Base-by-base conservation (phyloP, 495 filamentous ascomycete species). In the Tuber microsphaerosporum region DNA sequence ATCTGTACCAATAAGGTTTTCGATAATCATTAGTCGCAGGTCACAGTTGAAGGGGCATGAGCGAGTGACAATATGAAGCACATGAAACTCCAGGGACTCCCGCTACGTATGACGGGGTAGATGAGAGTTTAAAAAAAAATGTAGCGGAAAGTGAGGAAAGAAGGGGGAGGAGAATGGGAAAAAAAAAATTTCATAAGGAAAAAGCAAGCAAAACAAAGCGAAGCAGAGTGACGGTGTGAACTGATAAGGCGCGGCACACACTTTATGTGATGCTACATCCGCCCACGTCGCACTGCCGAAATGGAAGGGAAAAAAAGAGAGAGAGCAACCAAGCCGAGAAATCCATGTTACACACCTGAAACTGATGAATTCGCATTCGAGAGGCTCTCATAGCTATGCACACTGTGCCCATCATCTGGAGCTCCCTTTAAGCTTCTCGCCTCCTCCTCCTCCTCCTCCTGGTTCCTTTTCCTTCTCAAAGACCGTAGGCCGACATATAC, bases 1-100 rank as follows among this genome's bases (percentile, higher is more conserved):
- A 74, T 97, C 93, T 42, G 89, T 90, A 72, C 78, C 78, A 48
- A 70, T 56, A 41, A 68, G 74, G 26, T 79, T 77, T 75, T 79
- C 72, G 44, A 37, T 48, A 72, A 71, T 69, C 77, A 71, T 79
- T 79, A 79, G 77, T 73, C 56, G 26, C 14, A 34, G 56, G 56
- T 65, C 56, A 65, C 34, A 14, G 14, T 31, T 65, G 51, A 65
- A 65, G 56, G 56, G 56, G 56, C 1, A 14, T 65, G 6, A 65
- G 34, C 34, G 26, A 65, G 31, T 34, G 56, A 34, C 26, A 65
- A 19, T 65, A 65, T 19, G 34, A 34, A 34, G 56, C n/a, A 37
- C 74, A 45, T 61, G 46, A 77, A 79, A 78, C 56, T 51, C 70
- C 73, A 45, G 46, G 31, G 73, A 72, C 48, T 68, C 73, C n/a